Evolutionary conservation across 169 alveolate genomes (phyloP).

Genomic region (Toxoplasma gondii): DNA sequence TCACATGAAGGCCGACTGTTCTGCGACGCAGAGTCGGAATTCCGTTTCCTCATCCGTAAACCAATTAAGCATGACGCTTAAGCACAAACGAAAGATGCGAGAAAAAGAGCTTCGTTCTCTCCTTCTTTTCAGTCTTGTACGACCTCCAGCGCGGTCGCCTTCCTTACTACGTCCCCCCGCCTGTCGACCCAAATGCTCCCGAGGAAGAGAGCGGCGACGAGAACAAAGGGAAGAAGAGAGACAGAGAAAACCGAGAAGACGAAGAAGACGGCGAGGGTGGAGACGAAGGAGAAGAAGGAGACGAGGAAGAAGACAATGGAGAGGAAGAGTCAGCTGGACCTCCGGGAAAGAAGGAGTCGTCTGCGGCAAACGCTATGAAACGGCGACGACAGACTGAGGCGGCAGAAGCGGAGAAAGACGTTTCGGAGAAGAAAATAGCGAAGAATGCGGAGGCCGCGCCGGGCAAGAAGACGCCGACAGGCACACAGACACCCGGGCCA

Average conservation of each 20-base stretch:
- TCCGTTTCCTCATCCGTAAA: background rate
- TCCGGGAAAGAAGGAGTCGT: background rate
- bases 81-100: background rate
- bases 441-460: background rate
- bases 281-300: background rate
- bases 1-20: background rate
- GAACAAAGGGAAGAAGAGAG: background rate
- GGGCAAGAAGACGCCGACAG: too few species aligned
- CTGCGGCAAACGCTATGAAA: background rate
- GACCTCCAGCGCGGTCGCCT: constrained; percentile 95
- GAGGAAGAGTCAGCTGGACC: background rate
- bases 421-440: background rate
- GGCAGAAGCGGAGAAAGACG: background rate
- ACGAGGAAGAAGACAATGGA: background rate
- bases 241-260: too few species aligned
- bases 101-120: background rate
- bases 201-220: background rate
- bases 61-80: background rate
- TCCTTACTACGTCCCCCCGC: constrained; percentile 90
- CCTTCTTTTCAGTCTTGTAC: constrained; percentile 76
- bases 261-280: background rate
- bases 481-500: too few species aligned
- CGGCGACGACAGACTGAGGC: background rate
- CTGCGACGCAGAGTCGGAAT: background rate
- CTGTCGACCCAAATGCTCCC: constrained; percentile 51